phyloP scores from a whole-genome alignment of 805 yeast genomes.

The Candida arabinofermentans region DNA sequence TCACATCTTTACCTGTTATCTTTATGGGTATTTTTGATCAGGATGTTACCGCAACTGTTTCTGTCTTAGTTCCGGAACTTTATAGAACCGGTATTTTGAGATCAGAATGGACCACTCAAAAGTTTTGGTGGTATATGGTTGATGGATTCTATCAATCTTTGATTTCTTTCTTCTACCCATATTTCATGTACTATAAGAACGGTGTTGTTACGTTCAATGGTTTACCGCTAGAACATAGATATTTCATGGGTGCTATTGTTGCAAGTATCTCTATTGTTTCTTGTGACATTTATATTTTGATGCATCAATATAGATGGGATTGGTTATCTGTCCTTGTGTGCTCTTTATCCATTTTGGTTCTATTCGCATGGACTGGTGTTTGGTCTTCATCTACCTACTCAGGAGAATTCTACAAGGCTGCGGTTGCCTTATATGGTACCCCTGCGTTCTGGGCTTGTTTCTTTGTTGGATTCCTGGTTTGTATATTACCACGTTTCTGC shows the following conservation, averaged over 20 bases:
- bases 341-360: conserved; percentile 52
- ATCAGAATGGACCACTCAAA: conserved; percentile 63
- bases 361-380: conserved; percentile 76
- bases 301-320: conserved; percentile 79
- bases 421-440: conserved; percentile 57
- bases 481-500: conserved; percentile 65
- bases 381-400: conserved; percentile 58
- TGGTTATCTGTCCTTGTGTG: conserved; percentile 61
- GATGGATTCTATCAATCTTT: conserved; percentile 78
- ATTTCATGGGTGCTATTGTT: conserved; percentile 64
- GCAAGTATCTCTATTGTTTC: conserved; percentile 63
- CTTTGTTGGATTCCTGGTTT: conserved; percentile 57
- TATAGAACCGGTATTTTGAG: conserved; percentile 72
- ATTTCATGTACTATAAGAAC: conserved; percentile 42
- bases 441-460: conserved; percentile 65
- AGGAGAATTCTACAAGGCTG: conserved; percentile 64
- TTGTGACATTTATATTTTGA: conserved; percentile 60
- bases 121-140: conserved; percentile 69
- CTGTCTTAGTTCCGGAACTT: conserved; percentile 69
- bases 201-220: conserved; percentile 42
- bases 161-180: conserved; percentile 72
- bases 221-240: conserved; percentile 64
- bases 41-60: conserved; percentile 68
- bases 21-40: conserved; percentile 78
- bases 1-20: conserved; percentile 77